Evolutionary conservation across 306 rosid genomes (phyloP).

Genomic region (Quercus gilva): DNA sequence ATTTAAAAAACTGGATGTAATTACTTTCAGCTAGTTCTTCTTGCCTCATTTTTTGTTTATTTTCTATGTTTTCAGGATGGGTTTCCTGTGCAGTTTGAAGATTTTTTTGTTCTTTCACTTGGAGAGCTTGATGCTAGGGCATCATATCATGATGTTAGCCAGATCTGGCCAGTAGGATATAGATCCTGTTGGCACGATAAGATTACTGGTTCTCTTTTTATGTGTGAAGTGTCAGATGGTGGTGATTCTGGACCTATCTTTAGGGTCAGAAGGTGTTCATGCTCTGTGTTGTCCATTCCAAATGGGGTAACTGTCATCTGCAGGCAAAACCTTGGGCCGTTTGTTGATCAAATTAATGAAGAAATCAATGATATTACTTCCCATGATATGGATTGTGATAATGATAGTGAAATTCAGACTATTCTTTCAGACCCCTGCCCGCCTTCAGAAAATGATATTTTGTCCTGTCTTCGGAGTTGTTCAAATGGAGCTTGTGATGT

Average conservation of each 20-base stretch:
- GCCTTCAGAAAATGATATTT: conserved; percentile 68
- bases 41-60: conserved; percentile 35
- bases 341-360: conserved; percentile 41
- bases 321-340: conserved; percentile 34
- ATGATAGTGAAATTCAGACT: conserved; percentile 56
- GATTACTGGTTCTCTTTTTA: conserved; percentile 81
- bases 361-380: conserved; percentile 33
- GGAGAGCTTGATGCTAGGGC: conserved; percentile 83
- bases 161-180: conserved; percentile 75
- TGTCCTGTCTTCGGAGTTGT: conserved; percentile 53
- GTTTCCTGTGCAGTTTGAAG: conserved; percentile 87
- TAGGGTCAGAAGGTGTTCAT: conserved; percentile 70
- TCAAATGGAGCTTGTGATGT: conserved; percentile 34
- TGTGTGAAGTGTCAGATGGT: conserved; percentile 78
- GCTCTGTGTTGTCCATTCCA: conserved; percentile 62
- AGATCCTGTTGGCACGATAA: conserved; percentile 93
- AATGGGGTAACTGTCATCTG: conserved; percentile 59
- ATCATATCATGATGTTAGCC: conserved; percentile 62
- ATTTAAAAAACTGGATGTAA: neutral
- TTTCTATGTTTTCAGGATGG: conserved; percentile 63
- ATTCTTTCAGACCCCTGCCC: conserved; percentile 62
- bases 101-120: conserved; percentile 79
- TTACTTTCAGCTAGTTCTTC: conserved; percentile 17
- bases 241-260: conserved; percentile 91
- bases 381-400: conserved; percentile 36